Evolutionary conservation across 768 basidiomycete genomes (phyloP).

Genomic region (Tulasnella sp.): DNA sequence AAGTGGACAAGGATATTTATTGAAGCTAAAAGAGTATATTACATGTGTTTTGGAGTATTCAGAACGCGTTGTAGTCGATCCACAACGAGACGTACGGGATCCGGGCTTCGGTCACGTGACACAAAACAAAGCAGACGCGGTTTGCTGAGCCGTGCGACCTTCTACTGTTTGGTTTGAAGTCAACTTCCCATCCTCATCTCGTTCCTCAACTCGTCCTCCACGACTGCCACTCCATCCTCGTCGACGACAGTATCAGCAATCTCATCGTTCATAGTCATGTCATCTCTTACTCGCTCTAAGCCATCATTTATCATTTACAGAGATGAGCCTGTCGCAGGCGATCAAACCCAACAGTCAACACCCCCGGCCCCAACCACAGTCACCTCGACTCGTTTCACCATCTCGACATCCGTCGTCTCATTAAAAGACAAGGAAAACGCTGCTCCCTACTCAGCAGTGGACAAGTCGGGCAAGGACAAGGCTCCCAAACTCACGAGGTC

Average conservation of each 20-base stretch:
- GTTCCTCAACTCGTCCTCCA: slow-evolving; percentile 12
- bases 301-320: slow-evolving; percentile 28
- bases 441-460: slow-evolving; percentile 22
- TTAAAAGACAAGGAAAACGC: slow-evolving; percentile 28
- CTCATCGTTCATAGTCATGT: slow-evolving; percentile 10
- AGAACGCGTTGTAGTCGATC: not conserved
- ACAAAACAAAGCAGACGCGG: slow-evolving; percentile 1
- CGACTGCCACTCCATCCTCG: not conserved
- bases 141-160: not conserved
- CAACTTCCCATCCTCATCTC: not conserved
- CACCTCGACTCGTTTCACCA: slow-evolving; percentile 8
- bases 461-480: not conserved
- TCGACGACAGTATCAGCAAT: not conserved
- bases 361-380: not conserved
- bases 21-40: not conserved
- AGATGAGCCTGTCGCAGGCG: slow-evolving; percentile 17
- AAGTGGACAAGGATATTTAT: not conserved
- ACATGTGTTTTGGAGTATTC: not conserved
- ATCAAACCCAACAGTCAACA: not conserved
- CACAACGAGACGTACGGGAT: not conserved
- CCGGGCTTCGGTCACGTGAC: not conserved
- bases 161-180: slow-evolving; percentile 12
- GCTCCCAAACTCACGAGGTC: not conserved
- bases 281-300: slow-evolving; percentile 26
- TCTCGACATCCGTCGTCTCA: slow-evolving; percentile 18